phyloP scores from a whole-genome alignment of 2,329 filamentous ascomycete genomes.

The Macrophomina tecta region DNA sequence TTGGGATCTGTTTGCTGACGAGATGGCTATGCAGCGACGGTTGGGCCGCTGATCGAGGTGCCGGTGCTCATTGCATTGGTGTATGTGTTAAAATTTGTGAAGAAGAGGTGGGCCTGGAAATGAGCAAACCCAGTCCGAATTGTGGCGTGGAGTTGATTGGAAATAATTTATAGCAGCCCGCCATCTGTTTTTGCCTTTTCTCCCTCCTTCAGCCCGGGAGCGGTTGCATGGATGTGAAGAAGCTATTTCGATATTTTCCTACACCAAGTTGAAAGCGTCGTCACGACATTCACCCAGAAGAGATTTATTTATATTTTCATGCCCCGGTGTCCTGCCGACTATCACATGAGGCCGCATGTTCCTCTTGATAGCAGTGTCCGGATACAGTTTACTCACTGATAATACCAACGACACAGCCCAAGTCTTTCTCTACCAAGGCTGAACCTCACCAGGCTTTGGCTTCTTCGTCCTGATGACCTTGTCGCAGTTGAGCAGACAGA shows the following conservation, averaged over 20 bases:
- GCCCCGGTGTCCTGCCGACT: neutral
- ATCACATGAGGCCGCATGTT: neutral
- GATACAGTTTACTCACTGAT: neutral
- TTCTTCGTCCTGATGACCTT: conserved; percentile 62
- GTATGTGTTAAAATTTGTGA: conserved; percentile 71
- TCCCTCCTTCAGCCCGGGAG: too few relatives aligned
- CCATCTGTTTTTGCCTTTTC: too few relatives aligned
- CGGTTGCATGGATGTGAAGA: neutral
- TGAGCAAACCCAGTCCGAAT: neutral
- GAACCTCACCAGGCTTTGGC: conserved; percentile 53
- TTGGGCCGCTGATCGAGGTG: conserved; percentile 86
- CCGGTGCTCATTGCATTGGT: conserved; percentile 80
- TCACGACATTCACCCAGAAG: neutral
- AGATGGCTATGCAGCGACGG: conserved; percentile 55
- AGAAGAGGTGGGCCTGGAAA: conserved; percentile 62
- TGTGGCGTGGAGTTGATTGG: too few relatives aligned
- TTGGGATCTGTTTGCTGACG: neutral
- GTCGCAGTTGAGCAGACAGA: conserved; percentile 69
- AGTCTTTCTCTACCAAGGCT: conserved; percentile 42
- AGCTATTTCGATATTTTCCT: neutral
- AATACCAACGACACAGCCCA: neutral
- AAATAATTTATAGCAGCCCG: too few relatives aligned
- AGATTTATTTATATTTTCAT: neutral
- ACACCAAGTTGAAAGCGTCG: neutral
- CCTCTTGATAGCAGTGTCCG: neutral